phyloP scores from a whole-genome alignment of 2,329 filamentous ascomycete species.

The Fusarium lyarnte region DNA sequence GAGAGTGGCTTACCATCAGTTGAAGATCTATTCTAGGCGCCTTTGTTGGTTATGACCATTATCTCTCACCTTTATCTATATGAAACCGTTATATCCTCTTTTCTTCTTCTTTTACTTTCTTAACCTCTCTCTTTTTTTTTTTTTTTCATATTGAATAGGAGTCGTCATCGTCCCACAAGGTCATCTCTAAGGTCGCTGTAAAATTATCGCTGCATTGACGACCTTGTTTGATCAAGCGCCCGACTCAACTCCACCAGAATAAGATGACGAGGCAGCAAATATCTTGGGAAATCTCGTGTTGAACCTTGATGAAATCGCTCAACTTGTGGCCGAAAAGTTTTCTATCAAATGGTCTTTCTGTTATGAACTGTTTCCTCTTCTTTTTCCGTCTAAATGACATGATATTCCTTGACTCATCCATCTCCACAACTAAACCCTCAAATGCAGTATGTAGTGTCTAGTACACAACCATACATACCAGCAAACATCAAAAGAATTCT shows the following conservation, averaged over 20 bases:
- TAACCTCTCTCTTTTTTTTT: not conserved
- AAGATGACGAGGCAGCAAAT: constrained; percentile 4
- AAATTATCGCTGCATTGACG: constrained; percentile 25
- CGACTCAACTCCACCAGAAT: constrained; percentile 15
- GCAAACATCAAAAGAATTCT: constrained; percentile 12
- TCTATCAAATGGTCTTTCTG: not conserved
- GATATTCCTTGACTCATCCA: not conserved
- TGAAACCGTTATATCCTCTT: constrained; percentile 14
- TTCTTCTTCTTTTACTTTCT: not conserved
- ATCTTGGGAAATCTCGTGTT: not conserved
- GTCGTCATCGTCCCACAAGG: constrained; percentile 33
- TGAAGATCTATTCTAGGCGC: constrained; percentile 15
- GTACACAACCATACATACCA: constrained; percentile 16
- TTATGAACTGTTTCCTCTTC: not conserved
- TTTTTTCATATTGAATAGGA: not conserved
- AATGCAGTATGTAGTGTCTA: not conserved
- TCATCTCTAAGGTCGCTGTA: constrained; percentile 14
- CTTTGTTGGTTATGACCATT: not conserved
- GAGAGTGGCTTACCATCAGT: not conserved
- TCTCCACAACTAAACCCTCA: not conserved
- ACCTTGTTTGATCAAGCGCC: constrained; percentile 34
- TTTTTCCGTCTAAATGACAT: not conserved
- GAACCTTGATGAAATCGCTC: not conserved
- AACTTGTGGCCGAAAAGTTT: not conserved
- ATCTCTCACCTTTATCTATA: not conserved